phyloP scores from a whole-genome alignment of 345 rosid genomes.

The Syzygium aqueum region DNA sequence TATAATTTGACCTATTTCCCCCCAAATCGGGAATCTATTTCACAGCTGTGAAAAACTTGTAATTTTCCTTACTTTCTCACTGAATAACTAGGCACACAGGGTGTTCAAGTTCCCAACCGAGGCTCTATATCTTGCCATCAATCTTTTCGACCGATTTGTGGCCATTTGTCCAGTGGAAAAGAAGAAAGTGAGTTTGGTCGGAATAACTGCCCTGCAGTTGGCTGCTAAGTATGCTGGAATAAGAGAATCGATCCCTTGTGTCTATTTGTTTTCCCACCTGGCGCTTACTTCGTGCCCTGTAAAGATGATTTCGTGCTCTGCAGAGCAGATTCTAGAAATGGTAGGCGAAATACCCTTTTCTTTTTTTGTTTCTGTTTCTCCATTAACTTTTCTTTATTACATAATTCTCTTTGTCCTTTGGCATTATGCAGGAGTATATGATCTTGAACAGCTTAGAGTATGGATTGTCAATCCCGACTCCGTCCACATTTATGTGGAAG shows the following conservation, averaged over 20 bases:
- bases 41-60: not conserved
- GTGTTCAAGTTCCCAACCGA: not conserved
- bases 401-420: not conserved
- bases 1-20: no score
- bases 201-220: not conserved
- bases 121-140: not conserved
- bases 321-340: not conserved
- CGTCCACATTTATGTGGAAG: not conserved
- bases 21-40: no score
- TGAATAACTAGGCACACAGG: not conserved
- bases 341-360: not conserved
- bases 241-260: not conserved
- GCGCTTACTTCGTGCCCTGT: not conserved
- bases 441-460: not conserved
- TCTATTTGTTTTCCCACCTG: not conserved
- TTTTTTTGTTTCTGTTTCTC: conserved; percentile 3
- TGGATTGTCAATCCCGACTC: not conserved
- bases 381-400: not conserved
- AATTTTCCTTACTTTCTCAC: not conserved
- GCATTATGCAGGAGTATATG: not conserved
- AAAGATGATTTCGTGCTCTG: not conserved
- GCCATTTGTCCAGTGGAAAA: not conserved
- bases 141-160: not conserved
- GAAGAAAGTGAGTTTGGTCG: not conserved
- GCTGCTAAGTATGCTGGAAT: not conserved